Conservation (phyloP, 768 basidiomycete species). For the Tubosaeta sp. region DNA sequence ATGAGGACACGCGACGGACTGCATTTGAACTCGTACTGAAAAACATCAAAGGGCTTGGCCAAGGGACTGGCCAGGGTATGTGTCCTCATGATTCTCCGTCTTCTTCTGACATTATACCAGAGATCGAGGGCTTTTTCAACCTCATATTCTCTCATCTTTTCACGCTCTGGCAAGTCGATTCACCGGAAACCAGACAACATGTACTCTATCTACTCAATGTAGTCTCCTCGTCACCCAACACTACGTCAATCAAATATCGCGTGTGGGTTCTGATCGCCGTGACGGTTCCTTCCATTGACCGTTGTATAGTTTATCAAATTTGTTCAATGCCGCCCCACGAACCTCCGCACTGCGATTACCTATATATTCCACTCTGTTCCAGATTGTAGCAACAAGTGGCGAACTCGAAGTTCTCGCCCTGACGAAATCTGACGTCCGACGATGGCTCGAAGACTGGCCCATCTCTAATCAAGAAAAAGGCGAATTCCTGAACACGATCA, state of each 20-base stretch:
- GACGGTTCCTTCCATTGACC: slow-evolving; percentile 2
- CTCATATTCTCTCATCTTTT: slow-evolving; percentile 72
- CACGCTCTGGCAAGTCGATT: slow-evolving; percentile 50
- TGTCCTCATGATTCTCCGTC: slow-evolving; percentile 1
- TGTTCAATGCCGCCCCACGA: slow-evolving; percentile 74
- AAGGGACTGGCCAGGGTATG: slow-evolving; percentile 74
- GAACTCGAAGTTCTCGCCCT: slow-evolving; percentile 62
- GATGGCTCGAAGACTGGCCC: slow-evolving; percentile 76
- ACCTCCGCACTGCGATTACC: slow-evolving; percentile 58
- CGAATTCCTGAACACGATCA: slow-evolving; percentile 60
- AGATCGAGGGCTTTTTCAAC: slow-evolving; percentile 88
- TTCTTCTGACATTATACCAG: slow-evolving; percentile 32
- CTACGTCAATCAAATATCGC: slow-evolving; percentile 65
- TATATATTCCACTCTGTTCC: slow-evolving; percentile 61
- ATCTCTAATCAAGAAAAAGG: slow-evolving; percentile 59
- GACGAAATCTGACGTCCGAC: slow-evolving; percentile 58
- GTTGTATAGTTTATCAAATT: slow-evolving; percentile 61
- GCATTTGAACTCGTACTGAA: slow-evolving; percentile 57
- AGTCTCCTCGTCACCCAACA: slow-evolving; percentile 52
- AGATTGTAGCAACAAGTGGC: slow-evolving; percentile 53
- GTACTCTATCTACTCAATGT: slow-evolving; percentile 47
- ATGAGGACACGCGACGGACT: slow-evolving; percentile 47
- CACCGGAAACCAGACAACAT: slow-evolving; percentile 51
- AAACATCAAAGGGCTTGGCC: slow-evolving; percentile 66
- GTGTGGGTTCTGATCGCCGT: slow-evolving; percentile 40